Evolutionary conservation across 2,329 filamentous ascomycete genomes (phyloP), one percentile per base, ranked within the genome.

Genomic region (Cladophialophora exuberans): DNA sequence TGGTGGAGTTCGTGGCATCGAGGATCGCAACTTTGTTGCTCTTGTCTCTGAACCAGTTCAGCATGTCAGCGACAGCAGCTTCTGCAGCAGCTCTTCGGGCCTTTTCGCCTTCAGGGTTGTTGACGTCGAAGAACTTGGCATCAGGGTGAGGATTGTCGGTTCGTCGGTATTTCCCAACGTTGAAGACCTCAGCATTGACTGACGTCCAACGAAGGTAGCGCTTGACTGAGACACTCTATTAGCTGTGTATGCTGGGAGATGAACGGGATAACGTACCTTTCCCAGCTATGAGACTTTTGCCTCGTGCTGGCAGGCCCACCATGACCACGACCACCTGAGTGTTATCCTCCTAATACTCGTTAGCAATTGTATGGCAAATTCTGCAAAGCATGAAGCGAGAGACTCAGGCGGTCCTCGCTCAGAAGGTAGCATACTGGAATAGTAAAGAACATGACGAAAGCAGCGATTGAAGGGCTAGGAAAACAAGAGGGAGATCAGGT

Each of bases 321-420:
- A 99, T 97, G 67, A 99, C 91, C 62, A 99, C 92, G 73, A 93
- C 97, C 77, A 99, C 95, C 73, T 89, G 90, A 58, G 90, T 93
- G 74, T 97, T 91, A 79, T 97, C 93, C 33, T 51, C 52, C 58
- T 61, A 36, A 30, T 17, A 28, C 31, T 13, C 11, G 54, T 58
- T 39, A 61, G 58, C 30, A 47, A 26, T 7, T 52, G 57, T 36
- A 20, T 31, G 7, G n/a, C 18, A 18, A 52, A n/a, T 25, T 11
- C 36, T 20, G 22, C 35, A 39, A 43, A 18, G 17, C 31, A 50
- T 38, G 41, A 36, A 45, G 13, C 3, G 30, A 31, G 17, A 22
- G 13, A 25, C 10, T 26, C 30, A 47, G 26, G 38, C 38, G 20
- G n/a, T n/a, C n/a, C n/a, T n/a, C n/a, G n/a, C n/a, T n/a, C n/a